Percentiles rank a stretch among this genome's conserved stretches.
Evolutionary conservation across 1,284 basidiomycete species (phyloP).

Genomic region (Cryptococcus sp.): DNA sequence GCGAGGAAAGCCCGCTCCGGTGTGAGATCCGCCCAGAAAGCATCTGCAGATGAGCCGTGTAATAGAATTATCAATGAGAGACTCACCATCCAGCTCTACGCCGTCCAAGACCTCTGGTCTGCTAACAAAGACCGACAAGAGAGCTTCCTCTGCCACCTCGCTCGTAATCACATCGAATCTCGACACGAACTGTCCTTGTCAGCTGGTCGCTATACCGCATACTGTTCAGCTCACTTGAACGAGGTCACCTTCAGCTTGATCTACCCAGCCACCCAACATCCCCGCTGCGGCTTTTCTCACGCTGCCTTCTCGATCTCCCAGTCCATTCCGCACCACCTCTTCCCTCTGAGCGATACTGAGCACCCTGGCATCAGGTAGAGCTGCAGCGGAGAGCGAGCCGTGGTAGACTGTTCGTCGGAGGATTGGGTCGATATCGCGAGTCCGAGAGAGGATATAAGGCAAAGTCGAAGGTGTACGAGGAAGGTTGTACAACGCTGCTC

Average conservation of each 20-base stretch:
- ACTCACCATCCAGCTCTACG: slow-evolving; percentile 67
- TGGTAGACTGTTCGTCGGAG: slow-evolving; percentile 78
- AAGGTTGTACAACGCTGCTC: slow-evolving; percentile 75
- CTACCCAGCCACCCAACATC: slow-evolving; percentile 72
- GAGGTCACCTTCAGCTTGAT: slow-evolving; percentile 53
- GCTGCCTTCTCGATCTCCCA: slow-evolving; percentile 79
- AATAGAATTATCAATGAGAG: not conserved
- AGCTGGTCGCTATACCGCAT: not conserved
- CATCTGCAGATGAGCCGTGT: slow-evolving; percentile 49
- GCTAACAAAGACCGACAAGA: slow-evolving; percentile 60
- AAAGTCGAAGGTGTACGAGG: slow-evolving; percentile 61
- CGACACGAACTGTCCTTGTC: slow-evolving; percentile 53
- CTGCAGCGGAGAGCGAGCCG: slow-evolving; percentile 51
- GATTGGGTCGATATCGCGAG: slow-evolving; percentile 76
- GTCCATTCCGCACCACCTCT: slow-evolving; percentile 68
- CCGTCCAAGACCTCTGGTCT: slow-evolving; percentile 58
- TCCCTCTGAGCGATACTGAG: slow-evolving; percentile 73
- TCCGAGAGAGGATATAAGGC: slow-evolving; percentile 66
- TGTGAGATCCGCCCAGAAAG: slow-evolving; percentile 69
- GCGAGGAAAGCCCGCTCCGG: slow-evolving; percentile 79
- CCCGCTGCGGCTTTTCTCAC: slow-evolving; percentile 74
- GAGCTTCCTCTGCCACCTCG: slow-evolving; percentile 61
- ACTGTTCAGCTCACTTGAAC: slow-evolving; percentile 33
- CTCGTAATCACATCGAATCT: slow-evolving; percentile 59
- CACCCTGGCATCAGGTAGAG: slow-evolving; percentile 61